phyloP scores from a whole-genome alignment of 2,329 filamentous ascomycete genomes.

The Xylariaceae sp. region DNA sequence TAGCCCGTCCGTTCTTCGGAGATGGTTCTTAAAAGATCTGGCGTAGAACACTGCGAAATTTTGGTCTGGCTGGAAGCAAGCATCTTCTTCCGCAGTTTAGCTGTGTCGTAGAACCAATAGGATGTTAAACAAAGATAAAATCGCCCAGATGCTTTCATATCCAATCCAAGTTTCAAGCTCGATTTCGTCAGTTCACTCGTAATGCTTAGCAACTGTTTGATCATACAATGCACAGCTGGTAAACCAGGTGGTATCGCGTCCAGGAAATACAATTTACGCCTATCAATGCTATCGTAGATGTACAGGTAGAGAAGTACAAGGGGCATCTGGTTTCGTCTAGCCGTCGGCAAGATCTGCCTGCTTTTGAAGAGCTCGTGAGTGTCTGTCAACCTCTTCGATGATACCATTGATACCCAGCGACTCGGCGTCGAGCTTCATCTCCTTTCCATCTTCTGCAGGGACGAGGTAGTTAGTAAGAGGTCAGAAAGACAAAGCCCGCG shows the following conservation, averaged over 20 bases:
- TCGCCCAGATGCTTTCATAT: background rate
- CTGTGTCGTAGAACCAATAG: background rate
- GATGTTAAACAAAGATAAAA: background rate
- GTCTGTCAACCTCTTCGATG: slow-evolving; percentile 82
- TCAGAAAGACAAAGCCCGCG: background rate
- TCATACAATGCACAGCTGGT: slow-evolving; percentile 1
- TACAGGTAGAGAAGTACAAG: slow-evolving; percentile 15
- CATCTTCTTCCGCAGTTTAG: background rate
- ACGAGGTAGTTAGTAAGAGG: slow-evolving; percentile 1
- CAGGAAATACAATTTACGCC: slow-evolving; percentile 22
- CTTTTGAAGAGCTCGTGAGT: slow-evolving; percentile 77
- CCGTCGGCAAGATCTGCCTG: slow-evolving; percentile 67
- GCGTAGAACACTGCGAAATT: background rate
- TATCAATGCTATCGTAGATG: slow-evolving; percentile 22
- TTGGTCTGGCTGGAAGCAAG: background rate
- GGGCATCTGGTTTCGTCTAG: slow-evolving; percentile 8
- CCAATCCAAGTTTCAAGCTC: background rate
- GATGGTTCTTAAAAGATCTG: background rate
- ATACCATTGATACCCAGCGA: slow-evolving; percentile 81
- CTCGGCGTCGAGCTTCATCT: slow-evolving; percentile 76
- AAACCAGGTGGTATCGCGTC: slow-evolving; percentile 13
- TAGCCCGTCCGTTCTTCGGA: background rate
- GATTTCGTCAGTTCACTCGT: background rate
- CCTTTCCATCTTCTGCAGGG: slow-evolving; percentile 81
- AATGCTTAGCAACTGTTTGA: background rate